Evolutionary conservation across 2,329 filamentous ascomycete species (phyloP).

Genomic region (Aspergillus tamarii): DNA sequence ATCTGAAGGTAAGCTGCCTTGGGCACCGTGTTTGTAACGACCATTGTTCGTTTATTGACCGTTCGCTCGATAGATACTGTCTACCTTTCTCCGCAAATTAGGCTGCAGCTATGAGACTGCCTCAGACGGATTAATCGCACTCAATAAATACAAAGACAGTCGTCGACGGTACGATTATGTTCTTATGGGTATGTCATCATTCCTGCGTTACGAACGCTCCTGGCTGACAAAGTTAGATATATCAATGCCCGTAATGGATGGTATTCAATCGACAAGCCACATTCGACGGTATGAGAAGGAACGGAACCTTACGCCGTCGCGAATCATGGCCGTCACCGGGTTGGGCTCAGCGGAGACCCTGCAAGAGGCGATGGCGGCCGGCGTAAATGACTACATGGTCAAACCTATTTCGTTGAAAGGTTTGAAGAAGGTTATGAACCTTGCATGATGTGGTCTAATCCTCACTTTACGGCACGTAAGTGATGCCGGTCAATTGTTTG

Average conservation of each 20-base stretch:
- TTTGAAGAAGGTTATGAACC: conserved; percentile 33
- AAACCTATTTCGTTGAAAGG: conserved; percentile 35
- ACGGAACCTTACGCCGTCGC: conserved; percentile 22
- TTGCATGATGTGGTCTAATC: conserved; percentile 18
- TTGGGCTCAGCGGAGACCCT: conserved; percentile 36
- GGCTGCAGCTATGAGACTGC: conserved; percentile 42
- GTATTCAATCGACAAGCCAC: conserved; percentile 45
- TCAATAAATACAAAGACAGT: conserved; percentile 38
- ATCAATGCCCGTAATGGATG: conserved; percentile 51
- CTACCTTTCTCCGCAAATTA: conserved; percentile 43
- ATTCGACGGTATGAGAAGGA: conserved; percentile 43
- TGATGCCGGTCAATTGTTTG: background rate
- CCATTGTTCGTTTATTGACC: background rate
- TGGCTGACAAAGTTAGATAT: conserved; percentile 37
- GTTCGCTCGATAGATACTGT: conserved; percentile 29
- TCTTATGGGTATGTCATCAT: conserved; percentile 32
- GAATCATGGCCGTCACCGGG: conserved; percentile 37
- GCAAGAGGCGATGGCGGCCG: conserved; percentile 32
- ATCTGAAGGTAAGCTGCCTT: conserved; percentile 31
- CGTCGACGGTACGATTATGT: conserved; percentile 38
- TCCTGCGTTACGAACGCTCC: background rate
- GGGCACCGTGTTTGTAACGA: background rate
- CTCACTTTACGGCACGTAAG: background rate
- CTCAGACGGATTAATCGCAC: conserved; percentile 42
- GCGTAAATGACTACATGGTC: conserved; percentile 36